Evolutionary conservation across 2,329 filamentous ascomycete genomes (phyloP), one percentile per base, ranked within the genome.

Genomic region (Pestalotiopsis sp.): DNA sequence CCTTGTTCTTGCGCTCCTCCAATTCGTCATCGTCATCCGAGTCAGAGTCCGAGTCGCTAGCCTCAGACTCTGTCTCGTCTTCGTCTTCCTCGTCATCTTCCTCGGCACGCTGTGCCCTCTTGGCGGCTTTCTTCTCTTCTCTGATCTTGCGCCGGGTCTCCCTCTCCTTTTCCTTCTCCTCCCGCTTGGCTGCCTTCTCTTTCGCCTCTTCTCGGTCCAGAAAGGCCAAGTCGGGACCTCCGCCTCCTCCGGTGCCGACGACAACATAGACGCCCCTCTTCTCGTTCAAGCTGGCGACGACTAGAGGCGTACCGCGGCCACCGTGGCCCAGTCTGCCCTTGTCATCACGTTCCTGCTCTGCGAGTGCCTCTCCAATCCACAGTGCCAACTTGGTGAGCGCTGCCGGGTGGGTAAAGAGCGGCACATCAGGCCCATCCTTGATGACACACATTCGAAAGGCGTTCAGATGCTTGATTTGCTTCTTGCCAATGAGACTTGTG

Each of bases 371-470:
- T 61, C 92, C 94, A 57, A 99, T 89, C 96, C 96, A 99, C 3
- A 97, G 86, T 0, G 95, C 95, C 14, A 99, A 87, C 80, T 98
- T 98, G 2, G 95, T 97, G 27, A 99, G 84, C 1, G 96, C 96
- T 5, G 95, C 94, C 0, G 96, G 95, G 76, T 98, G 95, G 0
- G 92, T 94, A 81, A 99, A 99, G 12, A 98, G 87, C n/a, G 88
- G 83, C 0, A 97, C 92, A 74, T 98, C 96, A 0, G 95, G 94
- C 0, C 95, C 94, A 76, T 98, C 96, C 78, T 97, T 97, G 74
- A 99, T 94, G 4, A 98, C 92, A 41, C 93, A 97, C 87, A 99
- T 94, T 64, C 96, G 93, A 79, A 98, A 99, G 0, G 95, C 93
- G 62, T 94, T 90, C 17, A 99, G 85, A 78, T 98, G 94, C 49